phyloP scores from a whole-genome alignment of 2,329 filamentous ascomycete genomes.

The Paradendryphiella salina region DNA sequence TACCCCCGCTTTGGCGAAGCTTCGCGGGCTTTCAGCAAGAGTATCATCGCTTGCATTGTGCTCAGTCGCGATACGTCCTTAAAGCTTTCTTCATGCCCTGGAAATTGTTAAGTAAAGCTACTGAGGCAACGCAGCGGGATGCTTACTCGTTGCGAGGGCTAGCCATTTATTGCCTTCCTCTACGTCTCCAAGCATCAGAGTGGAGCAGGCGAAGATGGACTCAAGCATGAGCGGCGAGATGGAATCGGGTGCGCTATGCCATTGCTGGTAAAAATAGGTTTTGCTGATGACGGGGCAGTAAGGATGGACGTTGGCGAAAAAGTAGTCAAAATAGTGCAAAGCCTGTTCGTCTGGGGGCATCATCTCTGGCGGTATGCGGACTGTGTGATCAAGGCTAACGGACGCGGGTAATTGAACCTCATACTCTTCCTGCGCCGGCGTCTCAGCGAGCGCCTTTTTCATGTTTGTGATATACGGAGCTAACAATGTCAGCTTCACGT shows the following conservation, averaged over 20 bases:
- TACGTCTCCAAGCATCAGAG: slow-evolving; percentile 79
- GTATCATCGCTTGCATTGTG: slow-evolving; percentile 85
- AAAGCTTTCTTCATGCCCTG: slow-evolving; percentile 88
- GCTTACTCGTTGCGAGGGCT: slow-evolving; percentile 79
- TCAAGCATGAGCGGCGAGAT: slow-evolving; percentile 90
- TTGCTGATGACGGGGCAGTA: slow-evolving; percentile 91
- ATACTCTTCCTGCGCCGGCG: slow-evolving; percentile 70
- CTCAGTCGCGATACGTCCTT: slow-evolving; percentile 89
- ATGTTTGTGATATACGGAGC: slow-evolving; percentile 82
- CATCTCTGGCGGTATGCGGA: slow-evolving; percentile 86
- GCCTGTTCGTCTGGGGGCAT: slow-evolving; percentile 88
- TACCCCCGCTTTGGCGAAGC: slow-evolving; percentile 92
- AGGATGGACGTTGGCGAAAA: slow-evolving; percentile 86
- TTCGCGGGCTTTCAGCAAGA: slow-evolving; percentile 88
- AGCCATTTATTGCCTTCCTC: slow-evolving; percentile 90
- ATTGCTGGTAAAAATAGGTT: slow-evolving; percentile 81
- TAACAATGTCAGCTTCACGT: slow-evolving; percentile 42
- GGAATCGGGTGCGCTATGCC: slow-evolving; percentile 77
- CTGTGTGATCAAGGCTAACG: slow-evolving; percentile 70
- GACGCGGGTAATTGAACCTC: slow-evolving; percentile 71
- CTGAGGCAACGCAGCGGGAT: not conserved
- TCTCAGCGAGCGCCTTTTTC: slow-evolving; percentile 59
- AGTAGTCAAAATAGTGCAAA: slow-evolving; percentile 84
- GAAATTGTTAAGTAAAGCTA: slow-evolving; percentile 20
- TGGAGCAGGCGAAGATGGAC: slow-evolving; percentile 87